Conservation (phyloP, 305 asterid genomes). For the Fraxinus sp. region DNA sequence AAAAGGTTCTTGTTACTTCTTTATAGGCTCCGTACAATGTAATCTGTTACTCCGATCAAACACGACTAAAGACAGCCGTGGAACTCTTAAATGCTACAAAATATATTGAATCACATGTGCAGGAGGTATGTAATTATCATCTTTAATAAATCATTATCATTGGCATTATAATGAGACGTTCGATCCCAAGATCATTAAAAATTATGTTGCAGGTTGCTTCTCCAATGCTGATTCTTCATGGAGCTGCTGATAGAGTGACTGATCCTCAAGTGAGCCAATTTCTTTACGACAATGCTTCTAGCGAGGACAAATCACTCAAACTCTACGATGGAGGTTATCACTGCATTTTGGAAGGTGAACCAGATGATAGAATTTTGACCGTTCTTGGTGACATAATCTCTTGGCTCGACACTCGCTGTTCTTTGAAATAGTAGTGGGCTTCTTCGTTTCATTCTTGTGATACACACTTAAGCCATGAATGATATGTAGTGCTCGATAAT, state of each 20-base stretch:
- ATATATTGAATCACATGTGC: conserved; percentile 68
- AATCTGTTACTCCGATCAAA: conserved; percentile 75
- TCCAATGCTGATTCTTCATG: conserved; percentile 84
- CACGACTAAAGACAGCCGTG: conserved; percentile 83
- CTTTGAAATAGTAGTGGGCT: conserved; percentile 21
- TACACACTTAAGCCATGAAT: neutral
- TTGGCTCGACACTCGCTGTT: conserved; percentile 80
- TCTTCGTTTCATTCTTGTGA: neutral
- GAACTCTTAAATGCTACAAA: conserved; percentile 85
- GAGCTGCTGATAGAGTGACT: conserved; percentile 87
- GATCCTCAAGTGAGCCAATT: conserved; percentile 82
- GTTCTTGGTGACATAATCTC: conserved; percentile 71
- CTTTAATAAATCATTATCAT: neutral
- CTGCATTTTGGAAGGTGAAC: conserved; percentile 93
- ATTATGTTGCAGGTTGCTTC: conserved; percentile 49
- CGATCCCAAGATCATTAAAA: neutral
- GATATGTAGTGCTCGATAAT: neutral
- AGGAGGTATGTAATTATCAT: conserved; percentile 45
- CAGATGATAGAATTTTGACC: conserved; percentile 69
- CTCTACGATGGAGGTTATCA: conserved; percentile 83
- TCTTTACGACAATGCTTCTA: conserved; percentile 59
- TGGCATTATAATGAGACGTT: neutral
- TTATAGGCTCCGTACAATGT: conserved; percentile 84
- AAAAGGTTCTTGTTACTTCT: neutral
- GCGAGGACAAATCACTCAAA: conserved; percentile 77